Evolutionary conservation across 768 basidiomycete genomes (phyloP).

Genomic region (Mycena belliarum): DNA sequence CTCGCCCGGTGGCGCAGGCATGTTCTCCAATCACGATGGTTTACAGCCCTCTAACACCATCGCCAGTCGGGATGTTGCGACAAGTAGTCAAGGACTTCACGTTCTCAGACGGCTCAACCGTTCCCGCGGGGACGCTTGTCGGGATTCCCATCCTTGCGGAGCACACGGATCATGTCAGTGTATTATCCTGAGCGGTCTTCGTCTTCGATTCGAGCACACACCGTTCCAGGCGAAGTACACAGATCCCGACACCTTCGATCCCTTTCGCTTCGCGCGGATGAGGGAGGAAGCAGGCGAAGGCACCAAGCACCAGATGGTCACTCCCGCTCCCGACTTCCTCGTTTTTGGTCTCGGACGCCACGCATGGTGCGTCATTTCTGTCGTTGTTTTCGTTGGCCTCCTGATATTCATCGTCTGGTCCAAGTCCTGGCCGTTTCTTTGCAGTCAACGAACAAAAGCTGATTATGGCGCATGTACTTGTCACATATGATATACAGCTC

Average conservation of each 20-base stretch:
- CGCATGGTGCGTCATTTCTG: slow-evolving; percentile 25
- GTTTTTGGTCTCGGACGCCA: slow-evolving; percentile 39
- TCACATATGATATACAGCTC: slow-evolving; percentile 40
- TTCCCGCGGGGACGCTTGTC: slow-evolving; percentile 41
- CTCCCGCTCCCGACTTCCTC: slow-evolving; percentile 30
- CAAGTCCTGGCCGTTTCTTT: slow-evolving; percentile 40
- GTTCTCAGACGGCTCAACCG: slow-evolving; percentile 43
- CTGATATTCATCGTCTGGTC: background rate
- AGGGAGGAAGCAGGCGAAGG: slow-evolving; percentile 24
- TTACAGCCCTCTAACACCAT: too few relatives aligned
- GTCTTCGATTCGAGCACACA: background rate
- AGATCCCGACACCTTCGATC: slow-evolving; percentile 40
- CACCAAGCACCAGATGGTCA: slow-evolving; percentile 30
- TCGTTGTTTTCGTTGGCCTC: background rate
- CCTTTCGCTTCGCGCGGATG: slow-evolving; percentile 25
- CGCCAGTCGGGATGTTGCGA: slow-evolving; percentile 33
- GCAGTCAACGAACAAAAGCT: slow-evolving; percentile 40
- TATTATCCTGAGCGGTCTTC: background rate
- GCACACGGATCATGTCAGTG: slow-evolving; percentile 29
- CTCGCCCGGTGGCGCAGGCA: slow-evolving; percentile 17
- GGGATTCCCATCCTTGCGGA: slow-evolving; percentile 28
- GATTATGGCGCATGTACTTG: slow-evolving; percentile 36
- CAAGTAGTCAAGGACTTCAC: slow-evolving; percentile 39
- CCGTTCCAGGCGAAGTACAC: slow-evolving; percentile 25
- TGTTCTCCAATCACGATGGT: background rate